phyloP scores from a whole-genome alignment of 306 rosid genomes.

The Vigna radiata region DNA sequence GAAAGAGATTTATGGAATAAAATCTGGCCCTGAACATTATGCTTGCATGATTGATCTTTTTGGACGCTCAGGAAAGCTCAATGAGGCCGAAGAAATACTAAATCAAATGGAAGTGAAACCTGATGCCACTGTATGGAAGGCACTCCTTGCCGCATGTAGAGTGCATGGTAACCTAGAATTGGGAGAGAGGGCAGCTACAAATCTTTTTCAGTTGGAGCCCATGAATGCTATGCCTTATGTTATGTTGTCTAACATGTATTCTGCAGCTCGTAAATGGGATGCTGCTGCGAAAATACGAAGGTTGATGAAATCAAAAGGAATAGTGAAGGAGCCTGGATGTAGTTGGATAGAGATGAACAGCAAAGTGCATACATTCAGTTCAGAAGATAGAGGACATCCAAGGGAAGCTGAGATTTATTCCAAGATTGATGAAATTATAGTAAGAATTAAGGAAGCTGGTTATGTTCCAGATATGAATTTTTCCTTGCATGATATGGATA shows the following conservation, averaged over 20 bases:
- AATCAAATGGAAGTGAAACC: conserved; percentile 75
- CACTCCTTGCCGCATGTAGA: conserved; percentile 90
- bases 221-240: conserved; percentile 73
- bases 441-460: conserved; percentile 75
- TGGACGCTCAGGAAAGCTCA: conserved; percentile 80
- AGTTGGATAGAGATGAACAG: conserved; percentile 84
- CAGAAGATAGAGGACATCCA: conserved; percentile 86
- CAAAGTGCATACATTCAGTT: conserved; percentile 69
- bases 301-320: conserved; percentile 81
- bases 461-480: conserved; percentile 76
- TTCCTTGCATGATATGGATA: conserved; percentile 82
- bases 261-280: conserved; percentile 75
- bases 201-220: conserved; percentile 75
- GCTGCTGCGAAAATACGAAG: conserved; percentile 71
- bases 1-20: conserved; percentile 70
- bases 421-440: conserved; percentile 69
- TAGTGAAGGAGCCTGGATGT: conserved; percentile 84
- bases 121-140: conserved; percentile 90
- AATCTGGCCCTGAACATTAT: conserved; percentile 81
- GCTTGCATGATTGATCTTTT: conserved; percentile 93
- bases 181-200: conserved; percentile 77
- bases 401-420: conserved; percentile 69
- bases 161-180: conserved; percentile 78
- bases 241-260: conserved; percentile 79
- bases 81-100: conserved; percentile 67